Evolutionary conservation across 352 stramenopile genomes (phyloP).

Genomic region (Phytophthora tentaculata): DNA sequence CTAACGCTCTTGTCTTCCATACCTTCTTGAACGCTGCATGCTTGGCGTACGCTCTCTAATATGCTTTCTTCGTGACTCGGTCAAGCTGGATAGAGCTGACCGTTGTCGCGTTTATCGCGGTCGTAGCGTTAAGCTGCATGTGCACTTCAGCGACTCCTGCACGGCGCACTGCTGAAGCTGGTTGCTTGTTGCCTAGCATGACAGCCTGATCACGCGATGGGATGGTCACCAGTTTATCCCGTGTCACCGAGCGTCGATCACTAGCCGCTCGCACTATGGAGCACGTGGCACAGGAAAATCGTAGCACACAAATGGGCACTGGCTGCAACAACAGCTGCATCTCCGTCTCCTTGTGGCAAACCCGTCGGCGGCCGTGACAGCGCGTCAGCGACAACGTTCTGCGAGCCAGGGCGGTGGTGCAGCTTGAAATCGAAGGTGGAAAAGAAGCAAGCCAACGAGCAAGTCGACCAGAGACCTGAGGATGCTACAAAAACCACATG

Average conservation of each 20-base stretch:
- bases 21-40: conserved; percentile 3
- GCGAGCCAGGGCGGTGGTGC: not conserved
- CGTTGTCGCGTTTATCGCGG: not conserved
- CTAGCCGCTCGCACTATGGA: not conserved
- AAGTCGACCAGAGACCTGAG: not conserved
- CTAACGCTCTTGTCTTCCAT: not conserved
- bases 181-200: not conserved
- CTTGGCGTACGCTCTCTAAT: conserved; percentile 2
- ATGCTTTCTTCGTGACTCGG: conserved; percentile 1
- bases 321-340: not conserved
- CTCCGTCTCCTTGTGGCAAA: not conserved
- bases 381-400: conserved; percentile 5
- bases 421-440: not conserved
- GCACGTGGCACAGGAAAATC: not conserved
- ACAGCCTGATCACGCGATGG: not conserved
- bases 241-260: not conserved
- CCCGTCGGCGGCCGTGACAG: not conserved
- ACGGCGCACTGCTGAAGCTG: not conserved
- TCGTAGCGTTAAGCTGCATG: not conserved
- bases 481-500: not conserved
- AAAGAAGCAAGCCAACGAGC: not conserved
- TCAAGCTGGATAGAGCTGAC: conserved; percentile 11
- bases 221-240: not conserved
- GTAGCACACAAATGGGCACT: not conserved
- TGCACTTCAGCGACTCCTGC: not conserved